Conservation (phyloP, 768 basidiomycete species). For the Pilatotrama ljubarskyi region DNA sequence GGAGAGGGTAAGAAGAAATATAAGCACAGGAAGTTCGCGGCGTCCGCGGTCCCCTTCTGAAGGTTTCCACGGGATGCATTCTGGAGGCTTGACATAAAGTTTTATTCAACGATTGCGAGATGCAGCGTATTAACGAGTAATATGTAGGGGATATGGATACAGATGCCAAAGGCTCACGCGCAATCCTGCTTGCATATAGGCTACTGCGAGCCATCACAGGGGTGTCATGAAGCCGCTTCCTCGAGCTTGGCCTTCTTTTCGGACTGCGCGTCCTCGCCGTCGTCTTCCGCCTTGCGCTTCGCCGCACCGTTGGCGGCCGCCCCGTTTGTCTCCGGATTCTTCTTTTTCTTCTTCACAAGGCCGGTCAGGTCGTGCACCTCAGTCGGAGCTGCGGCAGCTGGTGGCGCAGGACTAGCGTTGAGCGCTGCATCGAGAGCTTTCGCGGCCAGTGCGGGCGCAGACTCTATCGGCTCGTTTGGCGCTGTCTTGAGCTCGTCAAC, state of each 20-base stretch:
- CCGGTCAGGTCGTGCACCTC: conserved; percentile 81
- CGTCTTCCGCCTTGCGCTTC: conserved; percentile 76
- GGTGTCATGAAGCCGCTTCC: conserved; percentile 27
- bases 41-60: conserved; percentile 50
- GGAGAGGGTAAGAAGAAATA: conserved; percentile 71
- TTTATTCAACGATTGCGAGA: not conserved
- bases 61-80: not conserved
- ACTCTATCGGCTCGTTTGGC: conserved; percentile 58
- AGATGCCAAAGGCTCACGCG: not conserved
- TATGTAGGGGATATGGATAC: conserved; percentile 16
- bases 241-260: conserved; percentile 72
- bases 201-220: not conserved
- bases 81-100: not conserved
- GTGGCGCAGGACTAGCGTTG: conserved; percentile 41
- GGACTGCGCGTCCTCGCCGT: conserved; percentile 36
- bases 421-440: conserved; percentile 73
- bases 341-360: conserved; percentile 88
- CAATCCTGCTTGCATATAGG: not conserved
- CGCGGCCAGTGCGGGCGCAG: conserved; percentile 71
- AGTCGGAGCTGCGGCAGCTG: conserved; percentile 34
- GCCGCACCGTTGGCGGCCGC: conserved; percentile 28
- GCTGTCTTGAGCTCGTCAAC: conserved; percentile 88
- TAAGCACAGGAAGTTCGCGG: conserved; percentile 57
- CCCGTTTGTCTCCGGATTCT: conserved; percentile 35
- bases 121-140: conserved; percentile 7